Conservation (phyloP, 1,284 basidiomycete genomes). For the Trametes polyzona region DNA sequence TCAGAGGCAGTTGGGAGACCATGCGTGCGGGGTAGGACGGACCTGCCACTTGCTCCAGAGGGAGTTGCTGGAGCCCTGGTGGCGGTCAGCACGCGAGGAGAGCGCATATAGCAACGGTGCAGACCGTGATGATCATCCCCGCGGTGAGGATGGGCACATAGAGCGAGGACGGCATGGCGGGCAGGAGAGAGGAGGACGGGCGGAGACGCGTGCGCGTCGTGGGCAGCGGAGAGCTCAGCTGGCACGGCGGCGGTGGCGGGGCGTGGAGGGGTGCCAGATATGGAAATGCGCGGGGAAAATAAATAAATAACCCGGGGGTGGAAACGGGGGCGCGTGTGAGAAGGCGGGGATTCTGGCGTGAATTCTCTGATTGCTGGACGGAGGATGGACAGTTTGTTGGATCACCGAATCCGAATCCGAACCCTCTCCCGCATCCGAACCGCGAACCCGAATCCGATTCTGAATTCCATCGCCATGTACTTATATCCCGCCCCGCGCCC, state of each 20-base stretch:
- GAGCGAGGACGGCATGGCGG: constrained; percentile 39
- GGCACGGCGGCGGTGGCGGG: constrained; percentile 5
- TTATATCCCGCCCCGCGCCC: constrained; percentile 26
- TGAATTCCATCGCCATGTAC: constrained; percentile 30
- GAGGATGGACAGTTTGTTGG: constrained; percentile 20
- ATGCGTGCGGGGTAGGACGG: constrained; percentile 28
- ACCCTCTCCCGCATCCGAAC: constrained; percentile 2
- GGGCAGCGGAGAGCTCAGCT: neutral
- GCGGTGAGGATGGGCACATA: constrained; percentile 59
- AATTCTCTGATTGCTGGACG: constrained; percentile 17
- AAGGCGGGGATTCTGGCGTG: constrained; percentile 7
- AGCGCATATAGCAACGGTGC: neutral
- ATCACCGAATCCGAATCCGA: constrained; percentile 23
- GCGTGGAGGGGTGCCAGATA: constrained; percentile 14
- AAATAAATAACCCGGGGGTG: constrained; percentile 19
- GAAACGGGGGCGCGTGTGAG: constrained; percentile 2
- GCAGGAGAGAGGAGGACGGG: constrained; percentile 11
- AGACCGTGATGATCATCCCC: constrained; percentile 82
- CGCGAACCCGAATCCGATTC: constrained; percentile 18
- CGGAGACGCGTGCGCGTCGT: neutral
- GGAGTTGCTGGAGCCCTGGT: constrained; percentile 77
- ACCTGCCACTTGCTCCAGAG: constrained; percentile 84
- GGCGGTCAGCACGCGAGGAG: constrained; percentile 21
- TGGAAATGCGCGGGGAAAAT: constrained; percentile 10
- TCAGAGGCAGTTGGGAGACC: constrained; percentile 14